A percentile compares a stretch with the other conserved stretches of the same genome.
These are phyloP conservation scores for Aspergillus chevalieri DNA, from an alignment of 2,329 filamentous ascomycete species.

Conservation along the genomic window DNA sequence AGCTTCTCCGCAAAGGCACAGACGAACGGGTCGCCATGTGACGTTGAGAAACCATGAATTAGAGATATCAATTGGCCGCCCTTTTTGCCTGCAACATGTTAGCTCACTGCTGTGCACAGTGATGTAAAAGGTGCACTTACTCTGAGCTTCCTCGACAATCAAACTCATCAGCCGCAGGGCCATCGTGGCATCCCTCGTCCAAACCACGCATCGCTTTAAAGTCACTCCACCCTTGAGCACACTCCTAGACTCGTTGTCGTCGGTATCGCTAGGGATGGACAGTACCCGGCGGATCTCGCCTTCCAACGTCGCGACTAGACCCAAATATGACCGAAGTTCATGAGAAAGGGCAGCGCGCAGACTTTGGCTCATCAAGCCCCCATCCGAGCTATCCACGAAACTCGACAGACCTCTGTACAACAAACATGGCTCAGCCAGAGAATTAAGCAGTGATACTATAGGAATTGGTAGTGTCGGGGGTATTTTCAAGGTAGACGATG, in stretches of 20 bases:
- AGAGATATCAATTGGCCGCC: slow-evolving; percentile 90
- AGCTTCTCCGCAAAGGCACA: slow-evolving; percentile 87
- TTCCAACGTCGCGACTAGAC: slow-evolving; percentile 85
- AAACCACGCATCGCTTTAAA: slow-evolving; percentile 89
- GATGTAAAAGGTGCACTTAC: slow-evolving; percentile 35
- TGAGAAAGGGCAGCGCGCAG: slow-evolving; percentile 76
- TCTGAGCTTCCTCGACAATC: slow-evolving; percentile 85
- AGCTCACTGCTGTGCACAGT: slow-evolving; percentile 4
- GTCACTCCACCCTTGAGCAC: slow-evolving; percentile 86
- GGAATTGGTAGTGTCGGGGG: slow-evolving; percentile 76
- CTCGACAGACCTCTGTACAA: slow-evolving; percentile 73
- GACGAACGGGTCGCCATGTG: slow-evolving; percentile 92
- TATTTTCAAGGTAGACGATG: slow-evolving; percentile 63
- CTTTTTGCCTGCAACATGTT: slow-evolving; percentile 49
- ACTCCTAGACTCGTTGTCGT: slow-evolving; percentile 60
- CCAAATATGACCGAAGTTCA: slow-evolving; percentile 83
- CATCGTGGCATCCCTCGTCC: slow-evolving; percentile 96
- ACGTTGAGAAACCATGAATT: slow-evolving; percentile 87
- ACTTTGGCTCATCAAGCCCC: slow-evolving; percentile 86
- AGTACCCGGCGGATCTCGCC: slow-evolving; percentile 82
- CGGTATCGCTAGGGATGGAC: slow-evolving; percentile 53
- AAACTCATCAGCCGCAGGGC: slow-evolving; percentile 86
- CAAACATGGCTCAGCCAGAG: slow-evolving; percentile 86
- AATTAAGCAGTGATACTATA: slow-evolving; percentile 78
- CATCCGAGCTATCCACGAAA: slow-evolving; percentile 75